These are phyloP conservation scores for Piper longum DNA, from an alignment of 164 flowering plant species.

Conservation along the genomic window DNA sequence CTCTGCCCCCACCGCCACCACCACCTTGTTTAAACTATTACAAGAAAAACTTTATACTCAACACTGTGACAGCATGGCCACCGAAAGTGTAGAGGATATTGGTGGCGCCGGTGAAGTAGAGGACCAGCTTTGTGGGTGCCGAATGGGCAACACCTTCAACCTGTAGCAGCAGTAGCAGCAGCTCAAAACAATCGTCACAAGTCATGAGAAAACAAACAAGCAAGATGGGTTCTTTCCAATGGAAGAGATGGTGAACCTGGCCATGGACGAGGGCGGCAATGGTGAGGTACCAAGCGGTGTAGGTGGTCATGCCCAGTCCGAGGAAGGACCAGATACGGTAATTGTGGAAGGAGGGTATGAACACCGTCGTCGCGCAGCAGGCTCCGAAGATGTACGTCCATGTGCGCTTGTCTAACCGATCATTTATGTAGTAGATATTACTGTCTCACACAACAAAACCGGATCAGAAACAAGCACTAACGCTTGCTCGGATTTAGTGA, in stretches of 20 bases:
- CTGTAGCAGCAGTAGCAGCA: too few species aligned
- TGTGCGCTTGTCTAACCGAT: conserved; percentile 94
- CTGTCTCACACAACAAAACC: conserved; percentile 48
- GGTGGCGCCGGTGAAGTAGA: conserved; percentile 98
- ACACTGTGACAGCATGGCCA: conserved; percentile 99
- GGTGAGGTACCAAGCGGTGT: conserved; percentile 95
- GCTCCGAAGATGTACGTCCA: conserved; percentile 99
- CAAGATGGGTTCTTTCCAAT: too few species aligned
- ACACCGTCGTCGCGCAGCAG: conserved; percentile 97
- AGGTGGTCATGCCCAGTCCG: conserved; percentile 91
- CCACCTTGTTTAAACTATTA: too few species aligned
- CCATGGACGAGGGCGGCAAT: conserved; percentile 87
- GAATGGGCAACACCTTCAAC: conserved; percentile 84
- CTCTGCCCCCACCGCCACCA: too few species aligned
- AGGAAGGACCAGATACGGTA: conserved; percentile 98
- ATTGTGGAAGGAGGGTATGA: conserved; percentile 95
- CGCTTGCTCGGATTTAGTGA: too few species aligned
- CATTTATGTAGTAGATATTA: conserved; percentile 97
- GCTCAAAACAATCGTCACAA: too few species aligned
- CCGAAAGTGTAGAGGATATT: conserved; percentile 99
- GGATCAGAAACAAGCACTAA: too few species aligned
- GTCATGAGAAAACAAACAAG: background rate
- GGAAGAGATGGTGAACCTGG: conserved; percentile 42
- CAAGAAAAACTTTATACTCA: too few species aligned
- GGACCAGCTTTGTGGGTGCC: conserved; percentile 79